These are phyloP conservation scores for Hypoxylon sp. DNA, from an alignment of 2,329 filamentous ascomycete genomes.

Conservation along the genomic window DNA sequence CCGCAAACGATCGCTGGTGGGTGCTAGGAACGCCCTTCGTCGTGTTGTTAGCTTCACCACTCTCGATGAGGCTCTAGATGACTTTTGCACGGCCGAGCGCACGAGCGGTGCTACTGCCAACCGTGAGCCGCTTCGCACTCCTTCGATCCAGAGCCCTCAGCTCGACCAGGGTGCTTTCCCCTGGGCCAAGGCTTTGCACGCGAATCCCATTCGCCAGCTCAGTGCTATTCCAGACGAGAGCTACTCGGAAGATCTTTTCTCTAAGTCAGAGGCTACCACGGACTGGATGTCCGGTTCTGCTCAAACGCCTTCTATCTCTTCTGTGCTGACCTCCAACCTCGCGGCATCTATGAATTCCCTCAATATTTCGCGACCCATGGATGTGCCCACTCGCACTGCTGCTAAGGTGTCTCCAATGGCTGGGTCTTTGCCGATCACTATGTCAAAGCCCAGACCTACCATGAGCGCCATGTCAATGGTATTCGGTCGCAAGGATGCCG, in stretches of 20 bases:
- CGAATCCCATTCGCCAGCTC: constrained; percentile 84
- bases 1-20: constrained; percentile 84
- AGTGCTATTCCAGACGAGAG: constrained; percentile 87
- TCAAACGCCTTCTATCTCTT: constrained; percentile 85
- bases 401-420: constrained; percentile 72
- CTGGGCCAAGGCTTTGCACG: constrained; percentile 92
- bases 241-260: constrained; percentile 89
- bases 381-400: constrained; percentile 61
- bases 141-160: constrained; percentile 90
- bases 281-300: constrained; percentile 85
- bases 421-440: constrained; percentile 82
- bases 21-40: constrained; percentile 82
- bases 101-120: constrained; percentile 86
- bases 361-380: constrained; percentile 65
- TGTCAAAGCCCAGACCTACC: constrained; percentile 80
- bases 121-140: constrained; percentile 94
- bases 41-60: constrained; percentile 93
- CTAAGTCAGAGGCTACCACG: constrained; percentile 78
- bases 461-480: constrained; percentile 81
- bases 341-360: constrained; percentile 86
- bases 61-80: constrained; percentile 90
- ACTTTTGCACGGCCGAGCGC: constrained; percentile 89
- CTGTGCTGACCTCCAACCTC: constrained; percentile 85
- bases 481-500: constrained; percentile 82
- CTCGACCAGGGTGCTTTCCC: constrained; percentile 89